Percentiles rank a stretch among this genome's conserved stretches.
phyloP scores from a whole-genome alignment of 1,284 basidiomycete genomes.

The Ceratobasidium sp. region DNA sequence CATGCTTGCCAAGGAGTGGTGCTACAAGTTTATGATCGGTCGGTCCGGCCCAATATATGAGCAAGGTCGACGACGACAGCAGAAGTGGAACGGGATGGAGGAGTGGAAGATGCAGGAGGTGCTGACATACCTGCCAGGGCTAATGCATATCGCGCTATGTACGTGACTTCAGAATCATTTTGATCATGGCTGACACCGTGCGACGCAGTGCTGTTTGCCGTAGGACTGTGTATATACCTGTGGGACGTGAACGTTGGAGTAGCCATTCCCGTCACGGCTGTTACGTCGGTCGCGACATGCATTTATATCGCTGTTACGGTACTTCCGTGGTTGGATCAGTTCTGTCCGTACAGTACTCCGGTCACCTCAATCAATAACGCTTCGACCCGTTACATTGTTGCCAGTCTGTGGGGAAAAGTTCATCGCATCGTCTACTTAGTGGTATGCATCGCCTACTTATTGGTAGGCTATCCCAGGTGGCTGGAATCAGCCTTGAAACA shows the following conservation, averaged over 20 bases:
- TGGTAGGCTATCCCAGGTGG: too few relatives aligned
- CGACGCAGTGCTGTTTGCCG: slow-evolving; percentile 15
- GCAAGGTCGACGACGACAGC: slow-evolving; percentile 19
- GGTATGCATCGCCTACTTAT: too few relatives aligned
- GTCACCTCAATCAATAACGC: not conserved
- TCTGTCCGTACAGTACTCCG: slow-evolving; percentile 14
- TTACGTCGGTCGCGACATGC: not conserved
- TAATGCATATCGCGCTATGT: slow-evolving; percentile 20
- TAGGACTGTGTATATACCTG: slow-evolving; percentile 5
- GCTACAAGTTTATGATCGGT: slow-evolving; percentile 1
- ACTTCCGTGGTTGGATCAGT: not conserved
- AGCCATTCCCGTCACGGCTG: not conserved
- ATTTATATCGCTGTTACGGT: not conserved
- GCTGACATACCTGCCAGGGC: slow-evolving; percentile 4
- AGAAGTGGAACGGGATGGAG: slow-evolving; percentile 13
- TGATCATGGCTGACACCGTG: too few relatives aligned
- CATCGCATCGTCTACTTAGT: too few relatives aligned
- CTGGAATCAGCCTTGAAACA: too few relatives aligned
- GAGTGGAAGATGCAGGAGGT: slow-evolving; percentile 28
- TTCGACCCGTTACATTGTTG: not conserved
- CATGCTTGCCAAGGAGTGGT: slow-evolving; percentile 11
- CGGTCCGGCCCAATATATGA: not conserved
- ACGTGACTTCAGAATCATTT: not conserved
- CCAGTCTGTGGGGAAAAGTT: not conserved
- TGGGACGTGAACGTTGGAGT: slow-evolving; percentile 11